A percentile compares a stretch with the other conserved stretches of the same genome.
These are phyloP conservation scores for Starmerella roubikii DNA, from an alignment of 805 yeast species.

Conservation along the genomic window DNA sequence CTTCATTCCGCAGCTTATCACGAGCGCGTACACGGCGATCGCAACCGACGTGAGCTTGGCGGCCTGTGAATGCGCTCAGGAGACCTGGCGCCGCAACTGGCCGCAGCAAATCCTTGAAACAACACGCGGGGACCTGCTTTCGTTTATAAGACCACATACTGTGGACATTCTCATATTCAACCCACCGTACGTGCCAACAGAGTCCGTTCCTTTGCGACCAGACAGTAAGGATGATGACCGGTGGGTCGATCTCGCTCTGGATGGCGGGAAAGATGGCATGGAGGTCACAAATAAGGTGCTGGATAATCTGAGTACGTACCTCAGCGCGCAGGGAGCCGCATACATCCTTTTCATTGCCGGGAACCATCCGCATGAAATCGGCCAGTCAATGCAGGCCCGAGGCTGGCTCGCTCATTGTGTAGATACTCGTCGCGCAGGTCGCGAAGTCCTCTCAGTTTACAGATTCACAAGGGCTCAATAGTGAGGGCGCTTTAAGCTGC, in stretches of 20 bases:
- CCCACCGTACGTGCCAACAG: conserved; percentile 95
- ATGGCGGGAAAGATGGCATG: conserved; percentile 91
- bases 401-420: conserved; percentile 47
- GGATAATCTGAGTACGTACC: conserved; percentile 35
- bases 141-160: conserved; percentile 22
- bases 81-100: conserved; percentile 31
- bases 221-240: conserved; percentile 33
- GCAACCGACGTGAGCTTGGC: conserved; percentile 73
- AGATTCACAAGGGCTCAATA: conserved; percentile 32
- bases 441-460: conserved; percentile 81
- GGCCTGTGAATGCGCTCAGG: conserved; percentile 45
- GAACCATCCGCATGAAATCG: conserved; percentile 60
- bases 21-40: conserved; percentile 35
- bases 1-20: conserved; percentile 52
- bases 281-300: conserved; percentile 57
- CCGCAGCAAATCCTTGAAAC: conserved; percentile 35
- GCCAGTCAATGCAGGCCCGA: conserved; percentile 31
- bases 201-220: conserved; percentile 51
- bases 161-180: conserved; percentile 75
- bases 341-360: conserved; percentile 85
- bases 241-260: conserved; percentile 82
- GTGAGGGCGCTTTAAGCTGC: no score
- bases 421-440: conserved; percentile 71
- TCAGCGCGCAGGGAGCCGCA: conserved; percentile 58
- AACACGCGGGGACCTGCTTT: conserved; percentile 41